Conservation (phyloP, 73 alveolate species). For the Urostyla sp. region DNA sequence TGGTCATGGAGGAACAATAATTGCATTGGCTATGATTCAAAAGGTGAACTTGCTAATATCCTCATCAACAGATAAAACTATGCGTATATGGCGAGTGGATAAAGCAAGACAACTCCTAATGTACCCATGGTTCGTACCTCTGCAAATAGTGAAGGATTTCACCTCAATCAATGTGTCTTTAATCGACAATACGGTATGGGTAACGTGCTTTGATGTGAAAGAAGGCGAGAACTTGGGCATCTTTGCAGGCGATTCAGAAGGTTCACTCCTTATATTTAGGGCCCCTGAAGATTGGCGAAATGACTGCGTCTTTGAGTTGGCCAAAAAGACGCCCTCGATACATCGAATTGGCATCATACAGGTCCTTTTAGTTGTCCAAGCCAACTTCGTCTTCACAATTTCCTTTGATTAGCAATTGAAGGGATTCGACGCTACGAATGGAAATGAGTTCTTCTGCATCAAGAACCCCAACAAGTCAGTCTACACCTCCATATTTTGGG, state of each 20-base stretch:
- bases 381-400: constrained; percentile 83
- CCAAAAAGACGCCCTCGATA: constrained; percentile 70
- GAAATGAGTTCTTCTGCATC: constrained; percentile 79
- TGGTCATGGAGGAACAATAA: constrained; percentile 83
- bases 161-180: constrained; percentile 78
- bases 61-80: constrained; percentile 83
- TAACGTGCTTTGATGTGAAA: constrained; percentile 79
- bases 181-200: constrained; percentile 77
- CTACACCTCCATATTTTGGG: constrained; percentile 78
- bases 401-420: constrained; percentile 85
- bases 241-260: constrained; percentile 94
- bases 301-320: constrained; percentile 72
- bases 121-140: constrained; percentile 91
- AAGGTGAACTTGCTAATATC: constrained; percentile 75
- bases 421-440: constrained; percentile 85
- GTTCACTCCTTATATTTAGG: constrained; percentile 79
- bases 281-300: constrained; percentile 73
- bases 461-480: constrained; percentile 86
- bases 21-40: constrained; percentile 73
- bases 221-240: constrained; percentile 82
- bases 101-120: constrained; percentile 89
- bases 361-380: constrained; percentile 82
- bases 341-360: constrained; percentile 84
- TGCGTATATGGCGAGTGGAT: constrained; percentile 87
- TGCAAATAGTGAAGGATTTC: constrained; percentile 81